Evolutionary conservation across 345 rosid genomes (phyloP), one percentile per base, ranked within the genome.

Genomic region (Zanthoxylum bungeanum): DNA sequence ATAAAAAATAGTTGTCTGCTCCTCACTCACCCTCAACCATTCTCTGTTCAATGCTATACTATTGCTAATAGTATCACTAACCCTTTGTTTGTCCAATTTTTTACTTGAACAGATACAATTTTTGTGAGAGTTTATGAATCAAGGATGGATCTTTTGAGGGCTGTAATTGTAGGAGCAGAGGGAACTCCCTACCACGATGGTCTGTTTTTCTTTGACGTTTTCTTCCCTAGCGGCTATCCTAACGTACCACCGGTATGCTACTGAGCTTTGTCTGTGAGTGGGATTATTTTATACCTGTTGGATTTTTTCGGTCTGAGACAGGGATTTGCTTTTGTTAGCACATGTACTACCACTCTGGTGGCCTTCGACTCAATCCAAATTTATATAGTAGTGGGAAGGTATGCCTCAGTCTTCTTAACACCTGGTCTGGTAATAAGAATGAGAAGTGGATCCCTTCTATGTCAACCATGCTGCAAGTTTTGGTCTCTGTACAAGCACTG

Each of bases 151-250:
- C 86, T 92, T 63, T 74, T 92, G 84, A 88, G 97, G 79, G 97
- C 97, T 77, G 97, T 90, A 56, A 94, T 94, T 63, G 73, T 90
- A 19, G 98, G 98, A 82, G 95, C 98, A 12, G 92, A 89, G 65
- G 97, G 96, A 60, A 94, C 98, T 75, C 98, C 98, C 22, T 94
- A 94, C 78, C 97, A 90, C 46, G 97, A 94, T 55, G 97, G 98
- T 77, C 90, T 94, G 46, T 94, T 86, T 80, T 94, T 92, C 84
- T 90, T 92, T 75, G 98, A 94, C 74, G 76, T 94, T 72, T 85
- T 68, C 87, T 94, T 94, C 79, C 98, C 97, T 55, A 61, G 78
- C 59, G 71, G 75, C 72, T 94, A 90, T 77, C 98, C 98, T 66
- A 71, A 68, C 73, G 80, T 30, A 22, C 97, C 98, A 12, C 98